Evolutionary conservation across 164 flowering plant species (phyloP), one percentile per base, ranked within the genome.

Genomic region (Houttuynia cordata): DNA sequence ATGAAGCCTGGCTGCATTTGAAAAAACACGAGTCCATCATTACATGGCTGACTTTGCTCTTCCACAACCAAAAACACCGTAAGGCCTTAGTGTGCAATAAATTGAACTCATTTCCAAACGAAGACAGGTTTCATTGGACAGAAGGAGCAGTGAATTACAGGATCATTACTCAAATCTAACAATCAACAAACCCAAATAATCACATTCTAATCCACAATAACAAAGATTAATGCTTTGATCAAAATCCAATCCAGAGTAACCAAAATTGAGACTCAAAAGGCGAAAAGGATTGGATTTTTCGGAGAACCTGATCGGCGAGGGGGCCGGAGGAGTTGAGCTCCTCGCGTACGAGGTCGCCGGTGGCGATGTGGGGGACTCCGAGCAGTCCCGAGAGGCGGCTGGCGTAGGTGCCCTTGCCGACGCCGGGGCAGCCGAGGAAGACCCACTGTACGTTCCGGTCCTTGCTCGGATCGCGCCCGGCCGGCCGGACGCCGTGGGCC

Each of bases 351-450:
- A 92, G 97, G 77, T 89, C 96, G 20, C 97, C 98, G 63, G 96
- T 92, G 71, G 98, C 88, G 68, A 92, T 92, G 62, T 92, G 96
- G 51, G 98, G 98, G 39, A 92, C 97, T 24, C 85, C 87, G 68
- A 92, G 88, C 24, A 88, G 80, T 21, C 25, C 68, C 8, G 87
- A 85, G 30, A 92, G 81, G 6, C 97, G 83, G 60, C 89, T 74
- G 7, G 98, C 97, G 66, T 92, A 92, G 39, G 97, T 87, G 24
- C 97, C 97, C 63, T 89, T 92, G 0, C 97, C 97, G 45, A 89
- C 96, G 52, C 96, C 97, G 24, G 98, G 98, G 63, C 96, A 89
- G 15, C 98, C 98, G 8, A 92, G 84, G 54, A 92, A 89, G 3
- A 87, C 93, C 98, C 98, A 92, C 71, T 87, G 98, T 51, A 87